Evolutionary conservation across 352 stramenopile species (phyloP), one percentile per base, ranked within the genome.

Genomic region (Phytophthora megakarya): DNA sequence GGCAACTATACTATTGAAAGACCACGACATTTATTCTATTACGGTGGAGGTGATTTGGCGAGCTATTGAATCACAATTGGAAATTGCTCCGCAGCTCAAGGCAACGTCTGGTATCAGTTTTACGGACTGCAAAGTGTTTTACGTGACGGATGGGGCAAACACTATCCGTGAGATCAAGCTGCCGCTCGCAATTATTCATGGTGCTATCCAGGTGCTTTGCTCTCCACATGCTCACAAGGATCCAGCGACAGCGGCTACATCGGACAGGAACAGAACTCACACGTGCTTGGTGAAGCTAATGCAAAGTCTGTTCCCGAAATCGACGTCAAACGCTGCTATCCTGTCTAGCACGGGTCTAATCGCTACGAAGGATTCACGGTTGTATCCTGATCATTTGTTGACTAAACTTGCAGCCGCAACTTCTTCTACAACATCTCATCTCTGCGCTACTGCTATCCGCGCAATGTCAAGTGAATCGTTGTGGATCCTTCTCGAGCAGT

Each of bases 91-190:
- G 5, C 80, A 87, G 21, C 62, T 84, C n/a, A 86, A 86, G 49
- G 65, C 80, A 15, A 81, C 66, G 0, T 72, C 59, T 19, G 72
- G 77, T 4, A 79, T 88, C 23, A 79, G 79, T 39, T 81, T 93
- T 56, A 81, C 85, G 11, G 80, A 93, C 46, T 91, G 84, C 66
- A 90, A 92, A 57, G 81, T 91, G 5, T 88, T 92, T 67, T 89
- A 94, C 60, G 81, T 90, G 40, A 80, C 67, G 1, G 85, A 94
- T 19, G 70, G 72, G 13, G 72, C 81, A 0, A 80, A 78, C 15
- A 83, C 67, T 5, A 83, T 92, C 9, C 79, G 80, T n/a, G 85
- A 94, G 52, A 89, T 94, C 39, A 90, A 89, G 51, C 65, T 94
- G 3, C 83, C 85, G 16, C 56, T 90, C 2, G 56, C 68, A 8